Evolutionary conservation across 345 rosid genomes (phyloP), one percentile per base, ranked within the genome.

Genomic region (Corchorus olitorius): DNA sequence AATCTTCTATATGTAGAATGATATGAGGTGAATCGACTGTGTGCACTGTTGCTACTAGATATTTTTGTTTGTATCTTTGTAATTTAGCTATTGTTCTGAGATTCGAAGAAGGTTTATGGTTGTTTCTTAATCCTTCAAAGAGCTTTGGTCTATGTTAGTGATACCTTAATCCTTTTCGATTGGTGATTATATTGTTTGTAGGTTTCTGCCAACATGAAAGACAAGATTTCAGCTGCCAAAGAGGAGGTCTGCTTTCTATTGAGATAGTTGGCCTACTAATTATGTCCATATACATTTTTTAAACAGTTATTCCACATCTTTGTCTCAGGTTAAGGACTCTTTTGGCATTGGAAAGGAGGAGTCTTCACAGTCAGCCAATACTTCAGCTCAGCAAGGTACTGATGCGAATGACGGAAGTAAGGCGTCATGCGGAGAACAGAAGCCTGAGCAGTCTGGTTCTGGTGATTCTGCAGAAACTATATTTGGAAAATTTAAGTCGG

Each of bases 171-270:
- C 69, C 74, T 60, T 55, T 75, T 15, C 53, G 1, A 65, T 74
- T 50, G 43, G 22, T 41, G 13, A 41, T 43, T 43, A 37, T 69
- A 22, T 72, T 15, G 64, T 73, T 75, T 85, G 69, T 83, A 96
- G 99, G 98, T 89, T 79, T 96, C 98, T 68, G 80, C 92, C 66
- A 88, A 79, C 79, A 79, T 91, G 74, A 92, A 90, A 80, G 99
- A 93, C 81, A 92, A 83, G 85, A 72, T 96, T 50, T 85, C 95
- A 46, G 88, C 97, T 76, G 93, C 98, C 65, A 85, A 88, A 74
- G 97, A 93, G 81, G 99, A 96, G 98, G 97, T 93, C 17, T 78
- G 80, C 65, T 81, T 79, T 62, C 19, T 39, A 15, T 53, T 35
- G 34, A 71, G 45, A 64, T 77, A 76, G 70, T 63, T 61, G 55